Evolutionary conservation across 768 basidiomycete species (phyloP).

Genomic region (Russula earlei): DNA sequence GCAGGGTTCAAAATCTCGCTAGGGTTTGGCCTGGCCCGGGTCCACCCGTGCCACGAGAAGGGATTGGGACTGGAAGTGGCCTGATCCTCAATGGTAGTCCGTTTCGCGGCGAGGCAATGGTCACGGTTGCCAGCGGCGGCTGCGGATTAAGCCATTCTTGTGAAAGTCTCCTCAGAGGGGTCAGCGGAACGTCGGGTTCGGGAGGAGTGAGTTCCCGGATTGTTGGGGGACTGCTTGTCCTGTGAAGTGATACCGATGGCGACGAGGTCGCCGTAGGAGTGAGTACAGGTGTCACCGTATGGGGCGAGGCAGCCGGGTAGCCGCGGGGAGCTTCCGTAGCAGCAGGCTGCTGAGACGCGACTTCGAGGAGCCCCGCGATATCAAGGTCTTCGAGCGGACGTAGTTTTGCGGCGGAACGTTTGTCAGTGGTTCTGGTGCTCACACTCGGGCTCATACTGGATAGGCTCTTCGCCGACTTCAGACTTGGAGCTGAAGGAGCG

Average conservation of each 20-base stretch:
- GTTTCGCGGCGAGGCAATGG: neutral
- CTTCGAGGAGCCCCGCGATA: slow-evolving; percentile 18
- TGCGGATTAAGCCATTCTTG: neutral
- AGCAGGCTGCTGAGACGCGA: neutral
- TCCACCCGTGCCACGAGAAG: neutral
- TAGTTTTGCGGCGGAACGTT: neutral
- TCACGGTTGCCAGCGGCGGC: neutral
- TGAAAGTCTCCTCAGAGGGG: slow-evolving; percentile 6
- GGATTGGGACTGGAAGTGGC: neutral
- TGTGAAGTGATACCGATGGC: neutral
- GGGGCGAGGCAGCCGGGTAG: neutral
- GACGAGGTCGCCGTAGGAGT: neutral
- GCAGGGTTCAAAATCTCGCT: neutral
- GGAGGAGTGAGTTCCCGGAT: neutral
- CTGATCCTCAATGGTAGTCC: neutral
- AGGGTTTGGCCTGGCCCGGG: neutral
- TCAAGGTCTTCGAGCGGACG: slow-evolving; percentile 12
- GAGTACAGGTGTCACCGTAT: neutral
- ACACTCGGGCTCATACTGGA: neutral
- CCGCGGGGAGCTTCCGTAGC: neutral
- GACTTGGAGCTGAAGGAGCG: neutral
- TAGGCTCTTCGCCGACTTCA: neutral
- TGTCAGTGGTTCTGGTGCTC: neutral
- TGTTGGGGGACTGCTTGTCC: neutral
- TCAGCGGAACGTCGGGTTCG: slow-evolving; percentile 11